A percentile compares a stretch with the other conserved stretches of the same genome.
phyloP scores from a whole-genome alignment of 2,329 filamentous ascomycete genomes.

The Cladosporium sp. region DNA sequence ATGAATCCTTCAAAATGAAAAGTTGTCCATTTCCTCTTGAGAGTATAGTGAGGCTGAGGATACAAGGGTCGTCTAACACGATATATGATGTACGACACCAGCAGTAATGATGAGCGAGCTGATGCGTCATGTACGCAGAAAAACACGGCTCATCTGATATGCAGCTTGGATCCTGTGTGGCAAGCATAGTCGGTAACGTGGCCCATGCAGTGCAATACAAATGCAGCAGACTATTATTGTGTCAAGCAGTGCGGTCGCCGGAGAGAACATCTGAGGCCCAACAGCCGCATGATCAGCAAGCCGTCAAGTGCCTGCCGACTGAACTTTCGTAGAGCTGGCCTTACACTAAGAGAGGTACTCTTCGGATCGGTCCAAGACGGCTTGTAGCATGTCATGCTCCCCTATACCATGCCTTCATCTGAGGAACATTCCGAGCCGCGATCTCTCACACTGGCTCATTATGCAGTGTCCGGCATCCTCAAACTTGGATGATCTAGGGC shows the following conservation, averaged over 20 bases:
- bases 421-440: constrained; percentile 3
- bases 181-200: background rate
- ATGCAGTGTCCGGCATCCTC: background rate
- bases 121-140: background rate
- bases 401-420: background rate
- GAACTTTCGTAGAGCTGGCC: background rate
- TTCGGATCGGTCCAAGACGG: background rate
- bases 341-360: too few species aligned
- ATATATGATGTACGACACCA: background rate
- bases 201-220: background rate
- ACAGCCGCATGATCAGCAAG: constrained; percentile 3
- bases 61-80: background rate
- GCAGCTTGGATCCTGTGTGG: background rate
- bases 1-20: background rate
- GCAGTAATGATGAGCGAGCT: background rate
- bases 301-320: constrained; percentile 1
- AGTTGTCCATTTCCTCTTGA: background rate
- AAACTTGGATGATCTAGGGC: background rate
- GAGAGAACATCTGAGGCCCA: background rate
- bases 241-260: background rate
- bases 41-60: background rate
- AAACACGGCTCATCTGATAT: background rate
- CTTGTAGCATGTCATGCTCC: background rate
- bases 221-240: background rate
- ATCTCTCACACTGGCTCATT: background rate